phyloP scores from a whole-genome alignment of 768 basidiomycete species.

The Amanita phalloides region DNA sequence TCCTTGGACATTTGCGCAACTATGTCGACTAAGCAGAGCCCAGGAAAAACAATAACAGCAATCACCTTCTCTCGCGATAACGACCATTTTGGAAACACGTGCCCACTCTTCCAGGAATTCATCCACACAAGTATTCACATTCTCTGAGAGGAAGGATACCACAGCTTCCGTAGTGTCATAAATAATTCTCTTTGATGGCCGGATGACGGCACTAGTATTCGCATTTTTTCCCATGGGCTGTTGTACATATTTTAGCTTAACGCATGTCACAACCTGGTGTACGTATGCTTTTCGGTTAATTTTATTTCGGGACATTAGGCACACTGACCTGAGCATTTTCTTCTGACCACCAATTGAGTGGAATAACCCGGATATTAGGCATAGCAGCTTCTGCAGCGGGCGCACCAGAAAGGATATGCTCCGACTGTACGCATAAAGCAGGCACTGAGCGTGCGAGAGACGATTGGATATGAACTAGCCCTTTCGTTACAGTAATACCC shows the following conservation, averaged over 20 bases:
- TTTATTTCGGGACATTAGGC: constrained; percentile 4
- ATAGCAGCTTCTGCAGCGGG: constrained; percentile 88
- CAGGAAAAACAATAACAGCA: constrained; percentile 1
- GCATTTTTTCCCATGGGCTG: constrained; percentile 72
- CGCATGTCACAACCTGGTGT: constrained; percentile 70
- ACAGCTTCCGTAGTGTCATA: constrained; percentile 86
- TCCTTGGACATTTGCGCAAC: constrained; percentile 78
- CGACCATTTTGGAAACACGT: constrained; percentile 85
- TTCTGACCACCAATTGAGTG: constrained; percentile 87
- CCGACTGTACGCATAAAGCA: constrained; percentile 72
- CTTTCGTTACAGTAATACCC: constrained; percentile 27
- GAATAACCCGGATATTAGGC: constrained; percentile 84
- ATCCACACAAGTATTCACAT: constrained; percentile 81
- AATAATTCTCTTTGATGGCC: constrained; percentile 81
- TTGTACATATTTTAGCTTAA: constrained; percentile 85
- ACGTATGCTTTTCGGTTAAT: constrained; percentile 2
- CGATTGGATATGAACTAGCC: constrained; percentile 52
- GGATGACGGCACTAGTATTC: constrained; percentile 49
- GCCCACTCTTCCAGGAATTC: constrained; percentile 93
- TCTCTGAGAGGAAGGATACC: constrained; percentile 79
- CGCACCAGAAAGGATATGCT: constrained; percentile 71
- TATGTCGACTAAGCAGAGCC: constrained; percentile 14
- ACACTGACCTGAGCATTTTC: constrained; percentile 47
- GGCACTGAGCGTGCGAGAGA: constrained; percentile 72
- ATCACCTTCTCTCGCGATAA: constrained; percentile 81